Conservation (phyloP, 78 protist genomes). For the Carpediemonas membranifera region DNA sequence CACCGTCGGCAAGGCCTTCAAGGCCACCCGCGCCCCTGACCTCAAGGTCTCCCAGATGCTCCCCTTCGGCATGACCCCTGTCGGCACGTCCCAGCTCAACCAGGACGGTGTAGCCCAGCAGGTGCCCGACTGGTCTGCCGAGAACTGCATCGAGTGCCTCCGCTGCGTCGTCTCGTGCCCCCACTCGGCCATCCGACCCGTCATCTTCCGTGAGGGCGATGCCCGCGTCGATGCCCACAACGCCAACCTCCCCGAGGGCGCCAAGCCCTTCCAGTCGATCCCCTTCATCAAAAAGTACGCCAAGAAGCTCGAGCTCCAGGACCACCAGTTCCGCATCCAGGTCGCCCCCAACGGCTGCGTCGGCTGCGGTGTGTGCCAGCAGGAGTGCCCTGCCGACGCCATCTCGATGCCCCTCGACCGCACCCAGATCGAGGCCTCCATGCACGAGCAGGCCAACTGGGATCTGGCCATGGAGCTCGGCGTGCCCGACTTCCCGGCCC, state of each 20-base stretch:
- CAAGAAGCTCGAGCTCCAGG: constrained; percentile 21
- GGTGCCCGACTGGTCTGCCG: constrained; percentile 30
- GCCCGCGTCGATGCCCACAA: constrained; percentile 12
- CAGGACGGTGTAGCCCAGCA: constrained; percentile 35
- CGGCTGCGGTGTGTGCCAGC: constrained; percentile 48
- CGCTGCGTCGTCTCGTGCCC: constrained; percentile 51
- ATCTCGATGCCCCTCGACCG: constrained; percentile 22
- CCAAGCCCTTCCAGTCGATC: too few species aligned
- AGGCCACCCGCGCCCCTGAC: background rate
- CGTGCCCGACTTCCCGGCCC: too few species aligned
- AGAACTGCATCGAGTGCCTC: constrained; percentile 53
- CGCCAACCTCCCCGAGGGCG: constrained; percentile 20
- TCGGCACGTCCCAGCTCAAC: constrained; percentile 34
- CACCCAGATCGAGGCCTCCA: background rate
- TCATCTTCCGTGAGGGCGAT: constrained; percentile 26
- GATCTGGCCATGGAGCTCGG: constrained; percentile 6
- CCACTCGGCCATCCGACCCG: constrained; percentile 49
- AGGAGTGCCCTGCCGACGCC: constrained; percentile 50
- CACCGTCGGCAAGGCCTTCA: background rate
- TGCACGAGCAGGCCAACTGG: constrained; percentile 35
- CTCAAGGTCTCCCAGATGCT: constrained; percentile 35
- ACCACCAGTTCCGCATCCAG: constrained; percentile 30
- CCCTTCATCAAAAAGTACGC: too few species aligned
- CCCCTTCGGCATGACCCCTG: constrained; percentile 35
- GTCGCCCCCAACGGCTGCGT: constrained; percentile 51